Conservation (phyloP, 345 rosid genomes). For the Combretum micranthum region DNA sequence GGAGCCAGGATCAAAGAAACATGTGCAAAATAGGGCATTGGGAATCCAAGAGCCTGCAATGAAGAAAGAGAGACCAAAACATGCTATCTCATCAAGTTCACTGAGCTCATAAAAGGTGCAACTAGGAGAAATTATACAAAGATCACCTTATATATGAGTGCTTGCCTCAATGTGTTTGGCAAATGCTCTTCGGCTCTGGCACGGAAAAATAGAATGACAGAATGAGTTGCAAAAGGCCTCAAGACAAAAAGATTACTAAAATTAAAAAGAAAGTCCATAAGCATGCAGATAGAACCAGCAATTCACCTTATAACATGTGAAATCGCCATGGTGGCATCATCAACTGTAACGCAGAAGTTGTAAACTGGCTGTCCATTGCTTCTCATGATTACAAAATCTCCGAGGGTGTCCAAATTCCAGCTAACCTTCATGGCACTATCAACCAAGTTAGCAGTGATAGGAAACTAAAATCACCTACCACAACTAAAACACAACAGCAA, state of each 20-base stretch:
- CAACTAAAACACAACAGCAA: too few species aligned
- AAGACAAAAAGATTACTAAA: slow-evolving; percentile 2
- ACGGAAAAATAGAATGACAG: slow-evolving; percentile 10
- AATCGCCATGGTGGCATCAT: slow-evolving; percentile 94
- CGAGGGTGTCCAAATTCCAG: slow-evolving; percentile 91
- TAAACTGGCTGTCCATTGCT: slow-evolving; percentile 95
- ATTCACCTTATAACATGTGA: slow-evolving; percentile 91
- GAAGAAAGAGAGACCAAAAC: slow-evolving; percentile 8
- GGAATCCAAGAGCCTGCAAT: slow-evolving; percentile 76
- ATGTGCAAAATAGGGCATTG: slow-evolving; percentile 88
- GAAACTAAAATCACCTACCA: not conserved
- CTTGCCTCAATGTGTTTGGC: slow-evolving; percentile 90
- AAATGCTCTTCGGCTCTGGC: slow-evolving; percentile 93
- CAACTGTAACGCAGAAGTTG: slow-evolving; percentile 94
- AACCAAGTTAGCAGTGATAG: slow-evolving; percentile 29
- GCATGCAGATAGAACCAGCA: slow-evolving; percentile 7
- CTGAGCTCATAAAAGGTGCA: not conserved
- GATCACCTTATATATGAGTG: slow-evolving; percentile 76
- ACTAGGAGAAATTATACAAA: not conserved
- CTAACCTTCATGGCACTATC: slow-evolving; percentile 80
- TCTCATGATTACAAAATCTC: slow-evolving; percentile 93
- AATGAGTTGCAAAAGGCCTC: not conserved
- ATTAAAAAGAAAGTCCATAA: not conserved
- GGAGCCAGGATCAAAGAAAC: slow-evolving; percentile 94
- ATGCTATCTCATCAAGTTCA: not conserved